phyloP scores from a whole-genome alignment of 2,329 filamentous ascomycete species.

The Calonectria pteridis region DNA sequence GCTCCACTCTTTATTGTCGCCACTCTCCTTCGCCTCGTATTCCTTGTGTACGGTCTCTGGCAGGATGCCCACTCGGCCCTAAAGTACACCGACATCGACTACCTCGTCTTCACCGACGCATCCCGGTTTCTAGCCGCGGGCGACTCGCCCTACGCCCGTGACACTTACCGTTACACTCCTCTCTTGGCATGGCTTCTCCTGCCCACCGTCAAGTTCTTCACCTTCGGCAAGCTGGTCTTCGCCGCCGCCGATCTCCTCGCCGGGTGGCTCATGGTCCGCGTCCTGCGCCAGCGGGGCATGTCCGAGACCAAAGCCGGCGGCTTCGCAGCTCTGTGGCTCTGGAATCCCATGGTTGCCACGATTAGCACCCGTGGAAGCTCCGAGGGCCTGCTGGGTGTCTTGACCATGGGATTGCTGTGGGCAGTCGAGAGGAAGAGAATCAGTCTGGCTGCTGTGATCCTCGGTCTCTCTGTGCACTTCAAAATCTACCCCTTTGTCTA shows the following conservation, averaged over 20 bases:
- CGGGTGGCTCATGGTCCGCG: slow-evolving; percentile 76
- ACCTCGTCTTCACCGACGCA: slow-evolving; percentile 97
- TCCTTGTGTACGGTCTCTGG: slow-evolving; percentile 90
- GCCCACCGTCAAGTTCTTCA: slow-evolving; percentile 81
- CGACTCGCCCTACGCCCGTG: slow-evolving; percentile 84
- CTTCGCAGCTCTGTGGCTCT: slow-evolving; percentile 89
- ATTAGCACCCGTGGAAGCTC: slow-evolving; percentile 96
- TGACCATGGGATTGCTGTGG: slow-evolving; percentile 88
- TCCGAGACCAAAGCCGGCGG: slow-evolving; percentile 69
- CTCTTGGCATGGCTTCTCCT: slow-evolving; percentile 91
- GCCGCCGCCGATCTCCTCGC: slow-evolving; percentile 86
- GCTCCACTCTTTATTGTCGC: slow-evolving; percentile 67
- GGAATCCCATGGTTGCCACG: slow-evolving; percentile 98
- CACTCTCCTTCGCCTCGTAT: slow-evolving; percentile 74
- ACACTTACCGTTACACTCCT: slow-evolving; percentile 97
- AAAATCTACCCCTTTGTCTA: slow-evolving; percentile 99
- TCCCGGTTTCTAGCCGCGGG: slow-evolving; percentile 79
- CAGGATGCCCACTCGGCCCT: slow-evolving; percentile 92
- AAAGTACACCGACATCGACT: slow-evolving; percentile 99
- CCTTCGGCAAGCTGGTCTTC: slow-evolving; percentile 90
- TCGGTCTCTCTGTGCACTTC: slow-evolving; percentile 92
- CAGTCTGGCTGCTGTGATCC: slow-evolving; percentile 75
- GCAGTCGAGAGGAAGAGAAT: slow-evolving; percentile 76
- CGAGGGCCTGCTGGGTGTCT: slow-evolving; percentile 87
- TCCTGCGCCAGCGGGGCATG: slow-evolving; percentile 60